A percentile compares a stretch with the other conserved stretches of the same genome.
Evolutionary conservation across 176 grass and related monocot species (phyloP).

Genomic region (Typha latifolia): DNA sequence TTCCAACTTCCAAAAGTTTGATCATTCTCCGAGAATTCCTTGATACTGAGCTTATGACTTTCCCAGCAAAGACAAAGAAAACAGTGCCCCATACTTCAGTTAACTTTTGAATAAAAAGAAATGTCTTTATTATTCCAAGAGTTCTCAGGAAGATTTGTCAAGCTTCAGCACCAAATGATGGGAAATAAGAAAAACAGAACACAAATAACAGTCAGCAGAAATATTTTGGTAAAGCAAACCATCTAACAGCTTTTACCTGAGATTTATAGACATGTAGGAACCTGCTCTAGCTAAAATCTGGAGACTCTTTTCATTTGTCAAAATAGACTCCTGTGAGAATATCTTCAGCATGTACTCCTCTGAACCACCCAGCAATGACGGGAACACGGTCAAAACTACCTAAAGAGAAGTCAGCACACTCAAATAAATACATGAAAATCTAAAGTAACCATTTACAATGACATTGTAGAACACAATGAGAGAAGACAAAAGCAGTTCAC

Average conservation of each 20-base stretch:
- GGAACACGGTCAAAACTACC: slow-evolving; percentile 58
- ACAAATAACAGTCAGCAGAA: slow-evolving; percentile 4
- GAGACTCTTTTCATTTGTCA: slow-evolving; percentile 70
- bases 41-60: neutral
- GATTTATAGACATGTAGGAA: slow-evolving; percentile 45
- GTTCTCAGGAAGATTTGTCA: neutral
- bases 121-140: neutral
- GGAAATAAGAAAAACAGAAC: slow-evolving; percentile 3
- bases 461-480: no score
- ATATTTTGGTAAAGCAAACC: slow-evolving; percentile 12
- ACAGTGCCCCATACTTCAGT: neutral
- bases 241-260: slow-evolving; percentile 50
- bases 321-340: slow-evolving; percentile 42
- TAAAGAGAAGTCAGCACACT: neutral
- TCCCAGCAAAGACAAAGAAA: neutral
- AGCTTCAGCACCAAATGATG: neutral
- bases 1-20: neutral
- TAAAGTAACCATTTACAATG: no score
- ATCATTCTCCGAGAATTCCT: neutral
- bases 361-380: slow-evolving; percentile 51
- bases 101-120: neutral
- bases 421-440: neutral
- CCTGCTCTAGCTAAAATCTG: slow-evolving; percentile 51
- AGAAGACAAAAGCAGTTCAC: no score
- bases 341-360: slow-evolving; percentile 56